A percentile compares a stretch with the other conserved stretches of the same genome.
Conservation (phyloP, 2,329 filamentous ascomycete genomes). For the Calonectria multiphialidica region DNA sequence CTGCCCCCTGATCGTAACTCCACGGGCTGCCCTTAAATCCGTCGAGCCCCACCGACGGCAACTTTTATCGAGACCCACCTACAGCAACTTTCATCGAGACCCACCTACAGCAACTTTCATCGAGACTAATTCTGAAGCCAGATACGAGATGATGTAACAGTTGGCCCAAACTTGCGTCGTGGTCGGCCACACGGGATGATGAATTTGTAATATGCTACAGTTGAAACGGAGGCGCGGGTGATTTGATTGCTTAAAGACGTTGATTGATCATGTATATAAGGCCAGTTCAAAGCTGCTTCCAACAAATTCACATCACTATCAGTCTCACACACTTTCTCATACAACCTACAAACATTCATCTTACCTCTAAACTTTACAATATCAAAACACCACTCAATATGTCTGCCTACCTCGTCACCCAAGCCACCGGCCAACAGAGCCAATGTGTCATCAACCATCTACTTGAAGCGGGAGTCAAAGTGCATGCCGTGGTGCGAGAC, state of each 20-base stretch:
- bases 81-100: no score
- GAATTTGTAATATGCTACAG: background rate
- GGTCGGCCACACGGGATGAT: background rate
- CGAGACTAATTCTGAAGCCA: background rate
- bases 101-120: no score
- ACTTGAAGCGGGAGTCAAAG: constrained; percentile 47
- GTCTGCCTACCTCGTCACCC: constrained; percentile 47
- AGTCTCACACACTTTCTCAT: background rate
- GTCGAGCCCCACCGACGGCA: background rate
- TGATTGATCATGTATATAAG: background rate
- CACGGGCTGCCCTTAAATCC: background rate
- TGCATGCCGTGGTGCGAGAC: constrained; percentile 53
- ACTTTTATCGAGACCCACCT: constrained; percentile 1
- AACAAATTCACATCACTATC: background rate
- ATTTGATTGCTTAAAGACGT: background rate
- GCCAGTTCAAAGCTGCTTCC: background rate
- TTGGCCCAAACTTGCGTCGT: background rate
- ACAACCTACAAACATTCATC: background rate
- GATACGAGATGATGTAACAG: background rate
- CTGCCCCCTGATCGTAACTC: background rate
- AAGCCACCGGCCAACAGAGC: constrained; percentile 51
- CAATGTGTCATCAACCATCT: constrained; percentile 47
- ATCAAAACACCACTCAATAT: constrained; percentile 41
- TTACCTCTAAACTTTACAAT: background rate
- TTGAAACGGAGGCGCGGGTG: background rate